Percentiles rank a stretch among this genome's conserved stretches.
Evolutionary conservation across 768 basidiomycete genomes (phyloP).

Genomic region (Lentinula aciculospora): DNA sequence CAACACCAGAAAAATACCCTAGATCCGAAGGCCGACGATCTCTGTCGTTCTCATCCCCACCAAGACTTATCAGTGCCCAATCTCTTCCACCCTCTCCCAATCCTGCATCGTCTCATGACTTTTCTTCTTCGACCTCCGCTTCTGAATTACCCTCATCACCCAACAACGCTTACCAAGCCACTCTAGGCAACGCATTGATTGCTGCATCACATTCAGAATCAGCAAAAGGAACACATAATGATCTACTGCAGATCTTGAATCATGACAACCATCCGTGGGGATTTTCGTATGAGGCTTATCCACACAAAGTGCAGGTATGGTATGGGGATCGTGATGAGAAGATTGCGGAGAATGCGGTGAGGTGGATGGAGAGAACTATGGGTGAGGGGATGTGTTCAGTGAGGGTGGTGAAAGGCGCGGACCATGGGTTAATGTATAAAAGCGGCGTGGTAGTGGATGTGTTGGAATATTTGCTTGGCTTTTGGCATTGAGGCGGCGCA

Average conservation of each 20-base stretch:
- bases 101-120: conserved; percentile 33
- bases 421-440: conserved; percentile 92
- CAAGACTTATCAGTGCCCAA: conserved; percentile 22
- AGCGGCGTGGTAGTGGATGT: conserved; percentile 84
- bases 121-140: conserved; percentile 12
- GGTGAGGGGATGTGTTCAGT: conserved; percentile 68
- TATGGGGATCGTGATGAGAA: conserved; percentile 92
- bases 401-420: conserved; percentile 80
- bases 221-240: conserved; percentile 83
- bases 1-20: conserved; percentile 32
- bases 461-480: conserved; percentile 61
- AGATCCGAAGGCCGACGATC: conserved; percentile 62
- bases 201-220: conserved; percentile 96
- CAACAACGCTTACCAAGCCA: conserved; percentile 49
- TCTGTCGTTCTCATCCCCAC: conserved; percentile 59
- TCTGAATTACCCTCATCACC: neutral
- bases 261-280: conserved; percentile 88
- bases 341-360: conserved; percentile 84
- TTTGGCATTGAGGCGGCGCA: conserved; percentile 31
- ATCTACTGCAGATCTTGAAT: conserved; percentile 88
- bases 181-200: conserved; percentile 84
- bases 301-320: conserved; percentile 78
- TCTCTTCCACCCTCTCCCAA: conserved; percentile 47
- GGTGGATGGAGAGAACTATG: conserved; percentile 91
- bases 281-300: conserved; percentile 79